Evolutionary conservation across 23 red algal genomes (phyloP), one percentile per base, ranked within the genome.

Genomic region (Chondrus crispus): DNA sequence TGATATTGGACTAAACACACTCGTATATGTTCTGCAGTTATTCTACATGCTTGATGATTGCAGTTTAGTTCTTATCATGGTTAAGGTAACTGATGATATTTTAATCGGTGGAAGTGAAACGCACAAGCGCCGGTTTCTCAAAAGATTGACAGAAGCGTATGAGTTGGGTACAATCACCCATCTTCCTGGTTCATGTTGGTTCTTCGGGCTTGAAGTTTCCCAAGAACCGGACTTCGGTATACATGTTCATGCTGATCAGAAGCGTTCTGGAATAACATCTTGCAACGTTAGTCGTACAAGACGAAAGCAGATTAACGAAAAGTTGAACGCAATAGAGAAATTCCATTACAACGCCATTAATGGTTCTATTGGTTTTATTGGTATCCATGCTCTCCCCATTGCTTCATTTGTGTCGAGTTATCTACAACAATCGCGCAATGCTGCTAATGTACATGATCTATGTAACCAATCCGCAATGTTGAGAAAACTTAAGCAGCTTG

Each of bases 11-110:
- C 71, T 77, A 1, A 26, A 77, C 32, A 22, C 26, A 26, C 29
- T 77, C 28, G 44, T 77, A 0, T 42, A 77, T 77, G 71, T 77
- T 35, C 1, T 0, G 38, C 71, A 77, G 1, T 37, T 77, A 47
- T 77, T 77, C 20, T 77, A 77, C 43, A 26, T 46, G 44, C 0
- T 35, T 26, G n/a, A 38, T 39, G 11, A 77, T 77, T 8, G 71
- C 28, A 38, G 43, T 20, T 0, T 48, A 46, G 71, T 77, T 24
- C 38, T 48, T 38, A 42, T 77, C 38, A 38, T 77, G 14, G 66
- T 26, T 38, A 77, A 47, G 71, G 44, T 77, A 39, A 48, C 20
- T 35, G 71, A 77, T 77, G 71, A 77, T 10, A 77, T 77, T 38
- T 26, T 38, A 77, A 37, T 77, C 1, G 44, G 38, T 77, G 26